Evolutionary conservation across 75 land plant genomes (phyloP).

Genomic region (Pinus albicaulis): DNA sequence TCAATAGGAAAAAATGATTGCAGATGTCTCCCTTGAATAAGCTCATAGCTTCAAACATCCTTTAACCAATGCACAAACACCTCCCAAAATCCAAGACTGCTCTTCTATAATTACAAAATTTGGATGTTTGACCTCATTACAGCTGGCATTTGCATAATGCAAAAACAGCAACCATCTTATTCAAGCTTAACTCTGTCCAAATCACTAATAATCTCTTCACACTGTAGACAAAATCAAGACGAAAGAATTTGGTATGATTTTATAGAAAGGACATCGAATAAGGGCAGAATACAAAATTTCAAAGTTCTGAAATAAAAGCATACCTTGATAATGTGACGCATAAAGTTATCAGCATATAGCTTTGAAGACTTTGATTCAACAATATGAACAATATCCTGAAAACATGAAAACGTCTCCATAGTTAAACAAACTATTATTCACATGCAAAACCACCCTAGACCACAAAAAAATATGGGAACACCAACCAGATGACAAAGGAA

Average conservation of each 20-base stretch:
- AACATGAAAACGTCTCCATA: not conserved
- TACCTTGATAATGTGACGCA: constrained; percentile 89
- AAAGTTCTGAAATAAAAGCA: not conserved
- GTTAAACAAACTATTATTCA: constrained; percentile 7
- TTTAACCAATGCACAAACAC: no score
- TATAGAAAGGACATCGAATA: not conserved
- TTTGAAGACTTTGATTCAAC: constrained; percentile 74
- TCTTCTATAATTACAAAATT: no score
- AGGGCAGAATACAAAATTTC: not conserved
- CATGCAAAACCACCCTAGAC: no score
- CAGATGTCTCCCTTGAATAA: no score
- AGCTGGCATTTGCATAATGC: no score
- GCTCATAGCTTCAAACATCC: no score
- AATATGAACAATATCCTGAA: constrained; percentile 81
- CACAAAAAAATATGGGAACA: not conserved
- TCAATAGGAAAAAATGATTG: no score
- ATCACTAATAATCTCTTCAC: constrained; percentile 66
- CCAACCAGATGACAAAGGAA: not conserved
- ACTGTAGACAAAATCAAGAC: constrained; percentile 36
- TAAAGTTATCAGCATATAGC: constrained; percentile 81
- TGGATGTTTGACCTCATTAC: no score
- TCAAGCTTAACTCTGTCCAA: constrained; percentile 71
- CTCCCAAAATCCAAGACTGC: no score
- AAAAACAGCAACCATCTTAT: constrained; percentile 15
- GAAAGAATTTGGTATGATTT: not conserved